Evolutionary conservation across 345 rosid genomes (phyloP).

Genomic region (Passiflora organensis): DNA sequence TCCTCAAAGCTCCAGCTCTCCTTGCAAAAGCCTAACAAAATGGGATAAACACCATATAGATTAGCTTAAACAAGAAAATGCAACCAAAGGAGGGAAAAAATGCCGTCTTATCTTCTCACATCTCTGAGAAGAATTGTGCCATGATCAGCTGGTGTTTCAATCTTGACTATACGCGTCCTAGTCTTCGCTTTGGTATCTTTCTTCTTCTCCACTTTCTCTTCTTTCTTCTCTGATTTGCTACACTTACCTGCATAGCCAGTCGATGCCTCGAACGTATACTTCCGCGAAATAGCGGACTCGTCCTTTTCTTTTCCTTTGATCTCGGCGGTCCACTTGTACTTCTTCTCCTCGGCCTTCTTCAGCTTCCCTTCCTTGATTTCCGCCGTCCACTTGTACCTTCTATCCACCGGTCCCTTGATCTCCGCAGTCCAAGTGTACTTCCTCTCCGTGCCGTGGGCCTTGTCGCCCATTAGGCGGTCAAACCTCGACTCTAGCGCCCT

Average conservation of each 20-base stretch:
- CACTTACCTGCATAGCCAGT: conserved; percentile 37
- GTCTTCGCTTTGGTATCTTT: conserved; percentile 44
- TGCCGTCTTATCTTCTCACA: conserved; percentile 28
- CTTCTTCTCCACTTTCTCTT: conserved; percentile 25
- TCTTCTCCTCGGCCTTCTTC: conserved; percentile 32
- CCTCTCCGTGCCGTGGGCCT: conserved; percentile 41
- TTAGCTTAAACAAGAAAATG: too few relatives aligned
- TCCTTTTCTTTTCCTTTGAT: conserved; percentile 52
- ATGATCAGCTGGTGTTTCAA: conserved; percentile 52
- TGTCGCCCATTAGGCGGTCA: conserved; percentile 38
- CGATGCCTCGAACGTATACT: conserved; percentile 55
- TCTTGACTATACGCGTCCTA: conserved; percentile 55
- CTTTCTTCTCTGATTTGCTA: conserved; percentile 34
- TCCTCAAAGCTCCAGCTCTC: conserved; percentile 52
- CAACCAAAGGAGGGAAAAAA: not conserved
- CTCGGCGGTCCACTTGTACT: conserved; percentile 74
- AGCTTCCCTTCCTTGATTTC: conserved; percentile 48
- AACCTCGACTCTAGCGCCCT: conserved; percentile 62
- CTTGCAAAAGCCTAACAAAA: conserved; percentile 60
- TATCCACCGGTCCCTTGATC: conserved; percentile 59
- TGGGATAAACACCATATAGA: not conserved
- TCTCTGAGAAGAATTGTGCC: conserved; percentile 49
- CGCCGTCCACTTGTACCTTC: conserved; percentile 63
- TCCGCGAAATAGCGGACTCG: conserved; percentile 41
- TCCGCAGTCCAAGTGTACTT: conserved; percentile 80